phyloP scores from a whole-genome alignment of 208 protist species.

The Acanthamoeba healyi region DNA sequence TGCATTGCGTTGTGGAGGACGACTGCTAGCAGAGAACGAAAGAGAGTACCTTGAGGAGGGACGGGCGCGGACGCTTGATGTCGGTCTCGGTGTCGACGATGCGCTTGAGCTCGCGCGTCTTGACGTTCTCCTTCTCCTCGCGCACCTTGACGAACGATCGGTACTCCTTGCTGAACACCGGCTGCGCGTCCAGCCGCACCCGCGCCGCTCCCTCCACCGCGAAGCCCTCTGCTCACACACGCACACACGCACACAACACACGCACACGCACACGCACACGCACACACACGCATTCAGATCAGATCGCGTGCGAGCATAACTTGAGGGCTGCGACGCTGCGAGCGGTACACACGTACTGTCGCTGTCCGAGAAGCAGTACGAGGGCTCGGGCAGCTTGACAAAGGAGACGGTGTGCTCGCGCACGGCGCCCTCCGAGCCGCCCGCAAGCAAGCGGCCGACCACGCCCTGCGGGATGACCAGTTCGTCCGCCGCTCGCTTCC shows the following conservation, averaged over 20 bases:
- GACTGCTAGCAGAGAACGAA: background rate
- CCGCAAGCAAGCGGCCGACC: background rate
- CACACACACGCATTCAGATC: no score
- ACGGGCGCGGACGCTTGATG: constrained; percentile 36
- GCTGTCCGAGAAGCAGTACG: constrained; percentile 52
- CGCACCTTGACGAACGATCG: constrained; percentile 17
- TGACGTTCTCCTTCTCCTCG: constrained; percentile 60
- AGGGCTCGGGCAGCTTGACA: background rate
- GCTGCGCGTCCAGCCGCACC: background rate
- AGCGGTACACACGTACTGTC: background rate
- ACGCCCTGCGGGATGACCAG: background rate
- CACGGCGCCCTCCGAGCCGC: background rate
- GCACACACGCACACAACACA: background rate
- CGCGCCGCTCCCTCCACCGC: background rate
- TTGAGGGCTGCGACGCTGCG: background rate
- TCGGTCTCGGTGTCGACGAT: constrained; percentile 30
- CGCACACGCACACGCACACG: background rate
- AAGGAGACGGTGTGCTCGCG: constrained; percentile 20
- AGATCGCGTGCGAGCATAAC: background rate
- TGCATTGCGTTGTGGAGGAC: no score
- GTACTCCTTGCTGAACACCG: constrained; percentile 58
- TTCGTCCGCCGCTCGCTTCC: background rate
- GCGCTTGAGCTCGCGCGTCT: constrained; percentile 49
- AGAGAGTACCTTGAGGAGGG: background rate
- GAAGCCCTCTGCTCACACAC: constrained; percentile 37